These are phyloP conservation scores for Phylloporus sp. DNA, from an alignment of 768 basidiomycete species.

Conservation along the genomic window DNA sequence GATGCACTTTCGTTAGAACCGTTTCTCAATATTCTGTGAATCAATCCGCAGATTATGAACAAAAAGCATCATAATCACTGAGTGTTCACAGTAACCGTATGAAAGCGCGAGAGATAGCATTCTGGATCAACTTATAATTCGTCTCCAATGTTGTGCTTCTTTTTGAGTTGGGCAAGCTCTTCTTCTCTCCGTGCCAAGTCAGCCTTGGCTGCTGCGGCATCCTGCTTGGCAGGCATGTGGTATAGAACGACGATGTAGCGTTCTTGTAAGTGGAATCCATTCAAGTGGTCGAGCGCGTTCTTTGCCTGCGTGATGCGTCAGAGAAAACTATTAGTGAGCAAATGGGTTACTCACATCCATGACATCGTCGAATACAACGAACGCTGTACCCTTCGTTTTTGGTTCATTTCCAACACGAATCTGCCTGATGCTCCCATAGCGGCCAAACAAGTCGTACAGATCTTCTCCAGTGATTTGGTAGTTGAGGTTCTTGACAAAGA, in stretches of 20 bases:
- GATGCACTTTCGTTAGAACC: constrained; percentile 7
- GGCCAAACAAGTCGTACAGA: constrained; percentile 94
- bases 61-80: constrained; percentile 1
- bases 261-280: constrained; percentile 97
- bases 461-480: constrained; percentile 93
- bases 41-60: constrained; percentile 8
- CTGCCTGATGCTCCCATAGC: constrained; percentile 95
- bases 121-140: constrained; percentile 37
- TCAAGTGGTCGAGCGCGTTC: constrained; percentile 93
- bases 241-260: constrained; percentile 98
- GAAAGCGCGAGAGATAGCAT: constrained; percentile 5
- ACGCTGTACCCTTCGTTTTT: constrained; percentile 94
- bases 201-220: constrained; percentile 88
- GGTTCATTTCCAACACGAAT: constrained; percentile 89
- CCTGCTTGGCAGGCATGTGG: constrained; percentile 97
- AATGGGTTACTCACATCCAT: constrained; percentile 69
- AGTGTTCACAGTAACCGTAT: constrained; percentile 8
- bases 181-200: constrained; percentile 90
- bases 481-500: constrained; percentile 91
- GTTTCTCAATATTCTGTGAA: constrained; percentile 7
- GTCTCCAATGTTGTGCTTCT: constrained; percentile 81
- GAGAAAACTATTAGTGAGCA: neutral
- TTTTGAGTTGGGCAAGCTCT: constrained; percentile 83
- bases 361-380: constrained; percentile 94
- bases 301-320: constrained; percentile 63